Base-by-base conservation (phyloP, 371 early-diverging fungal species). In the Cokeromyces recurvatus region DNA sequence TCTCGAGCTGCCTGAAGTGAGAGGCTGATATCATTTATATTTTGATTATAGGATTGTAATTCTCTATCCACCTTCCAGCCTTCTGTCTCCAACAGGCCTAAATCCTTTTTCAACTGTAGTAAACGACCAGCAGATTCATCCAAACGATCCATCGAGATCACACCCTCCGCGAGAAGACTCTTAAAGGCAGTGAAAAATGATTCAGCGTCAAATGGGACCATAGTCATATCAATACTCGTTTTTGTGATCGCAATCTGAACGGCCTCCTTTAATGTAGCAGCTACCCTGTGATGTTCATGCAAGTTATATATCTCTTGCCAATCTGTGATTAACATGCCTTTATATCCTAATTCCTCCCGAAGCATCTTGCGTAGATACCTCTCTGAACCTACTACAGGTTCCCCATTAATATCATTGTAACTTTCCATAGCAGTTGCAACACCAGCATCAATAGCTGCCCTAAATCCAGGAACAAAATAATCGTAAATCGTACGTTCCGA, bases 351-450 rank as follows among this genome's bases (percentile, higher is more conserved):
- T 23, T 80, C 63, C 6, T 82, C 56, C 9, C 86, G 75, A 11
- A 86, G 45, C n/a, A 86, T 53, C 17, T 64, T 51, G 27, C 68
- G 64, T 19, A 86, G 53, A 29, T 81, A 83, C 35, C 74, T 69
- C 23, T 68, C 55, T 0, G 84, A 83, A 1, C 74, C 53, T 2
- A 78, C 73, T 0, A 84, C 75, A 4, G 82, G 71, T 37, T 83
- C 80, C 9, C 84, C 79, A 43, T 82, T 85, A n/a, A 86, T 67
- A 20, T 78, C 81, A 17, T 77, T 77, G 47, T 82, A 86, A 16
- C 74, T 74, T 40, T 83, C 82, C 86, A 86, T 86, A 1, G 79
- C 78, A 1, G 86, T 78, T 1, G 85, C 85, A 10, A 73, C 76
- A 4, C 85, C 85, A 4, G 82, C 80, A 19, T 83, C 69, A 24